Base-by-base conservation (phyloP, 352 stramenopile species). In the Saprolegnia parasitica region DNA sequence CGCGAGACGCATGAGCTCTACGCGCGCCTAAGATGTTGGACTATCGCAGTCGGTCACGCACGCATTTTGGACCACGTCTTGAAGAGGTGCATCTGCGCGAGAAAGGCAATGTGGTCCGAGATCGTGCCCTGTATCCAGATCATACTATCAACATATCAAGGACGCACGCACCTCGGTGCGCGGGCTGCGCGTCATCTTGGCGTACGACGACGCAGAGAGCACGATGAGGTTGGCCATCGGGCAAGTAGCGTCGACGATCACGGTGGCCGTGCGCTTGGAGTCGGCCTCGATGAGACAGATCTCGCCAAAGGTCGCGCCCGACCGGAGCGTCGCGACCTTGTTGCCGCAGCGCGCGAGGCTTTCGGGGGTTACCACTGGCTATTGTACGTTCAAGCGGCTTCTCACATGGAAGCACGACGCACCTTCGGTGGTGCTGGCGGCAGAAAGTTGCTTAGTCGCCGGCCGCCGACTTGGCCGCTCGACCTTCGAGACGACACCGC, bases 161-260 rank as follows among this genome's bases (percentile, higher is more conserved):
- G n/a, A n/a, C n/a, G 4, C 45, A n/a, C 32, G 10, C 57, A 84
- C 78, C 63, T 91, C 83, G 49, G 89, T 91, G 4, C 78, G 86
- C 72, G 91, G 83, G 29, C 81, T 91, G 6, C 83, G 81, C 21
- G 86, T 94, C 80, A 94, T 90, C 29, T 86, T 80, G 26, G 91
- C 57, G 67, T 94, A 94, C 29, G 83, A 91, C 11, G 84, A 77
- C 6, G 86, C 84, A 13, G 86, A 88, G 71, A 94, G 84, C 56
- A 93, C 86, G 58, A 94, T 91, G 42, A 94, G 92, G 72, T 89
- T 91, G 42, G 86, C 84, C 67, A 79, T 79, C 76, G 90, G 79
- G 9, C 80, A 79, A 32, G 80, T 71, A 11, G 73, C 57, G 55
- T 94, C 86, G 20, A 93, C 86, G 57, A 91, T 76, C n/a, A 91